A percentile compares a stretch with the other conserved stretches of the same genome.
Conservation (phyloP, 352 stramenopile genomes). For the Phytophthora boehmeriae region DNA sequence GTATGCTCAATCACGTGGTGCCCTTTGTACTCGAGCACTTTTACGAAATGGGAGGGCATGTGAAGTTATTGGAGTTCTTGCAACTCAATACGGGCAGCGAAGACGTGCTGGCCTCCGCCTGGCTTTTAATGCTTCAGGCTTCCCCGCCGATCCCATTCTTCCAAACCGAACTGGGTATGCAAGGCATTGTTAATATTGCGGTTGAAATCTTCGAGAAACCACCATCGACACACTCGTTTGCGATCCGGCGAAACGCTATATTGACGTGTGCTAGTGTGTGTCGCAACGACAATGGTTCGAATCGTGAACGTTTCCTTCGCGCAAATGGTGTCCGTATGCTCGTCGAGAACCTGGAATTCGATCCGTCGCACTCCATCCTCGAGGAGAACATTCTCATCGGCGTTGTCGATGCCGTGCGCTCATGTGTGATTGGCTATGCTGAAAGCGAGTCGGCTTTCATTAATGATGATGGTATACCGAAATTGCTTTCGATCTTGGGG, state of each 20-base stretch:
- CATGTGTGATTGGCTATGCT: conserved; percentile 61
- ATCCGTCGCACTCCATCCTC: conserved; percentile 59
- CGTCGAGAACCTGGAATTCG: conserved; percentile 47
- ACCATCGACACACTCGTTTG: conserved; percentile 57
- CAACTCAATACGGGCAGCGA: conserved; percentile 40
- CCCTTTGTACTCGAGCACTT: conserved; percentile 63
- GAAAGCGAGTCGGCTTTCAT: conserved; percentile 67
- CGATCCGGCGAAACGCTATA: conserved; percentile 69
- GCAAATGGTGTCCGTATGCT: conserved; percentile 55
- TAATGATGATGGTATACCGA: conserved; percentile 58
- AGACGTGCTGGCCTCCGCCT: conserved; percentile 47
- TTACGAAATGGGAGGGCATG: conserved; percentile 58
- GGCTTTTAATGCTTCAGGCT: conserved; percentile 64
- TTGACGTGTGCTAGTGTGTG: conserved; percentile 64
- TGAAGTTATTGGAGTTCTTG: conserved; percentile 56
- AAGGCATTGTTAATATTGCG: conserved; percentile 55
- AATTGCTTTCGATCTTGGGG: conserved; percentile 66
- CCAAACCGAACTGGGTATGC: conserved; percentile 54
- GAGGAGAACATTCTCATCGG: conserved; percentile 74
- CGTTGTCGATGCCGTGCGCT: conserved; percentile 65
- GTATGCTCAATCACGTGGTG: conserved; percentile 55
- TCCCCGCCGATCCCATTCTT: conserved; percentile 30
- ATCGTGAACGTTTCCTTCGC: conserved; percentile 53
- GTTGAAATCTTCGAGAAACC: conserved; percentile 56
- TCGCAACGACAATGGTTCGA: conserved; percentile 47